These are phyloP conservation scores for Paulownia fortunei DNA, from an alignment of 257 asterid genomes.

Conservation along the genomic window DNA sequence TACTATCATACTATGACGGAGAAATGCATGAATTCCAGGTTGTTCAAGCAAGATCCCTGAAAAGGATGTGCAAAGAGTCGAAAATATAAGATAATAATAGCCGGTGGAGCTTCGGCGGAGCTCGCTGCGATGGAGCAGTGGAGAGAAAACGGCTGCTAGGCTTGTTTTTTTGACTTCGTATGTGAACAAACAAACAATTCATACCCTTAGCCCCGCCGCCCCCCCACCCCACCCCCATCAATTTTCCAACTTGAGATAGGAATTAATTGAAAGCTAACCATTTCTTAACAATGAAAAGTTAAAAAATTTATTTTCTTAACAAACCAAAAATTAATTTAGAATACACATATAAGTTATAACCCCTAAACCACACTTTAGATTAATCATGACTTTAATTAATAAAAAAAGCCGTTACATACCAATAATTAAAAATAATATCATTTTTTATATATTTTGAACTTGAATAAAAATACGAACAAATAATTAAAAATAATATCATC, in stretches of 20 bases:
- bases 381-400: too few species aligned
- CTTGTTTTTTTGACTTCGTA: constrained; percentile 29
- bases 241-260: not conserved
- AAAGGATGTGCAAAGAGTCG: not conserved
- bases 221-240: not conserved
- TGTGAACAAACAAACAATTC: not conserved
- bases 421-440: too few species aligned
- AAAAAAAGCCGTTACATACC: too few species aligned
- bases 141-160: constrained; percentile 32
- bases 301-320: too few species aligned
- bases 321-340: too few species aligned
- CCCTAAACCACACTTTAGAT: too few species aligned
- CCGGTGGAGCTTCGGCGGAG: constrained; percentile 28
- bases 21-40: not conserved
- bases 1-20: not conserved
- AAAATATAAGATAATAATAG: not conserved
- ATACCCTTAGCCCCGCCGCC: not conserved
- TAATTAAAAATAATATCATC: too few species aligned
- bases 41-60: constrained; percentile 2
- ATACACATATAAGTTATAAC: too few species aligned
- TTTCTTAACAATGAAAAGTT: not conserved
- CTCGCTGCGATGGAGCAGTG: constrained; percentile 32
- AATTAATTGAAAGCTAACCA: not conserved
- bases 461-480: too few species aligned
- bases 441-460: too few species aligned